Conservation (phyloP, 2,329 filamentous ascomycete genomes). For the Alternaria dauci region DNA sequence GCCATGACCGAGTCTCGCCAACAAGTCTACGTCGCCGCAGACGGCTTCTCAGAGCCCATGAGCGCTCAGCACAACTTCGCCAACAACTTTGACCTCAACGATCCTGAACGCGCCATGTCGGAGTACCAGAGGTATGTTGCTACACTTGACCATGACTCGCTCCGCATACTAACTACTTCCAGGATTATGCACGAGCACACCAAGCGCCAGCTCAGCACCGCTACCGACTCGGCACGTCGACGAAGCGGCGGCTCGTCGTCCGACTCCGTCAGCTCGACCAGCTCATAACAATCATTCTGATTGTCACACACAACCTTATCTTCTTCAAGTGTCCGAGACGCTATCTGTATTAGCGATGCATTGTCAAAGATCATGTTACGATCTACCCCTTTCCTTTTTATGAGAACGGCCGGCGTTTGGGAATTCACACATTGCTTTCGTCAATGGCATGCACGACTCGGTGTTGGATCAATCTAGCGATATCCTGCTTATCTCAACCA, state of each 20-base stretch:
- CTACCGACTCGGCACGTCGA: conserved; percentile 56
- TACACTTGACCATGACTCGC: background rate
- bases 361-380: conserved; percentile 1
- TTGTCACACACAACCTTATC: background rate
- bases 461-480: conserved; percentile 14
- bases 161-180: conserved; percentile 18
- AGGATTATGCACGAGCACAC: conserved; percentile 62
- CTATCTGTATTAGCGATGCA: conserved; percentile 11
- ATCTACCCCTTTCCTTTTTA: background rate
- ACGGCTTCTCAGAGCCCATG: conserved; percentile 53
- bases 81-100: conserved; percentile 54
- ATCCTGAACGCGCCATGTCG: conserved; percentile 51
- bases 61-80: conserved; percentile 55
- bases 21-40: conserved; percentile 47
- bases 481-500: conserved; percentile 10
- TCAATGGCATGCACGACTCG: conserved; percentile 6
- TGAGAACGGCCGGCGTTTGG: conserved; percentile 10
- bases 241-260: conserved; percentile 35
- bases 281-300: conserved; percentile 19
- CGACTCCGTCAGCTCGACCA: conserved; percentile 31
- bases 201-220: conserved; percentile 57
- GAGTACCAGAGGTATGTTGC: conserved; percentile 55
- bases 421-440: conserved; percentile 8
- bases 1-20: conserved; percentile 29
- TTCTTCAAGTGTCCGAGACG: conserved; percentile 11